Conservation (phyloP, 257 asterid species). For the Salvia splendens region DNA sequence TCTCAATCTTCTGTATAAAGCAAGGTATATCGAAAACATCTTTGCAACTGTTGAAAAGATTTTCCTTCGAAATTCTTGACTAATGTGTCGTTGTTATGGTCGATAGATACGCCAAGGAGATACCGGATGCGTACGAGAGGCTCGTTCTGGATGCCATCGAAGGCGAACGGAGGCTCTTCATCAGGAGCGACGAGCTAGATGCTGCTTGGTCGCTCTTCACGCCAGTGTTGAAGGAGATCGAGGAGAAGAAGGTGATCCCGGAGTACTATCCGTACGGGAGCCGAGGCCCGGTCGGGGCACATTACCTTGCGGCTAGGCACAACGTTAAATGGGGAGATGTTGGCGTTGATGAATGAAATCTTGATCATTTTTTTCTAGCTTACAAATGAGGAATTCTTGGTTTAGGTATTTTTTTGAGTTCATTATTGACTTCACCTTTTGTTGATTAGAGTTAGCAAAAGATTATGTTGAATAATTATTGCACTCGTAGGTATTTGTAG, state of each 20-base stretch:
- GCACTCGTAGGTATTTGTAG: too few species aligned
- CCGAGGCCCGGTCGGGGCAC: constrained; percentile 95
- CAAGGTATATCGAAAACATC: constrained; percentile 55
- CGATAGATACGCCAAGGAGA: constrained; percentile 82
- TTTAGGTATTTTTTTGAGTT: neutral
- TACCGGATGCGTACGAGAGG: constrained; percentile 96
- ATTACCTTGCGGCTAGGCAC: constrained; percentile 86
- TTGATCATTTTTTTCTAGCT: neutral
- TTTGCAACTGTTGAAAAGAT: neutral
- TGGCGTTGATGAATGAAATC: constrained; percentile 56
- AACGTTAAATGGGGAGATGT: constrained; percentile 94
- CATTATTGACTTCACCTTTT: neutral
- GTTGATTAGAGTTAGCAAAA: neutral
- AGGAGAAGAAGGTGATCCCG: constrained; percentile 63
- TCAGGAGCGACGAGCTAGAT: constrained; percentile 87
- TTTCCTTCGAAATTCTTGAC: neutral
- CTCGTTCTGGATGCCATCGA: constrained; percentile 90
- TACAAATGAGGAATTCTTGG: neutral
- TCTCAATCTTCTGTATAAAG: constrained; percentile 86
- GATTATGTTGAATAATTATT: neutral
- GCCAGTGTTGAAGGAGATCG: constrained; percentile 79
- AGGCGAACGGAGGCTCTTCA: constrained; percentile 95
- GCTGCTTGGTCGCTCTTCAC: constrained; percentile 98
- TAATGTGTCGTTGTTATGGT: constrained; percentile 5
- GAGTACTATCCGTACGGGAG: constrained; percentile 94